Evolutionary conservation across 176 grass and related monocot genomes (phyloP).

Genomic region (Poa annua): DNA sequence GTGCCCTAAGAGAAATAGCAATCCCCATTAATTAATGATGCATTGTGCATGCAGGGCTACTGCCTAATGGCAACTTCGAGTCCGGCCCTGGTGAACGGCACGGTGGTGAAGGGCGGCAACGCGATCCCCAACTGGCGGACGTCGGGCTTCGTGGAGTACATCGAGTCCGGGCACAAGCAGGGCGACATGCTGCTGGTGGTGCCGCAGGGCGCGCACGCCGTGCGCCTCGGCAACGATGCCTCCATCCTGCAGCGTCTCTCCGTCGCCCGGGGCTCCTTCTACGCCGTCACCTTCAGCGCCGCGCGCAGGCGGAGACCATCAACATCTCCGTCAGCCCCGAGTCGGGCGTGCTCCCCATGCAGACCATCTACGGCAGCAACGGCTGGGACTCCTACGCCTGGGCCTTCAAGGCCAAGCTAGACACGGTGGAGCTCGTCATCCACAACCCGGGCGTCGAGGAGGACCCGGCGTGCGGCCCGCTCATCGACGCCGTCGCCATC

Average conservation of each 20-base stretch:
- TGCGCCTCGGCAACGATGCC: constrained; percentile 90
- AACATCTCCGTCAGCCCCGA: constrained; percentile 91
- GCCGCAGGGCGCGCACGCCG: constrained; percentile 79
- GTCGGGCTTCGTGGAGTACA: constrained; percentile 86
- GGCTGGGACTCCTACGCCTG: constrained; percentile 95
- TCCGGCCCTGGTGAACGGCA: constrained; percentile 68
- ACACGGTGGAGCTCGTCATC: constrained; percentile 58
- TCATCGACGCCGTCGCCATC: constrained; percentile 81
- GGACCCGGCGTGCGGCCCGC: constrained; percentile 86
- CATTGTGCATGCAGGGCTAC: constrained; percentile 52
- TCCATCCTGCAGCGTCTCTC: constrained; percentile 68
- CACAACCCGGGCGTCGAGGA: constrained; percentile 91
- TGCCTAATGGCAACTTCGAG: constrained; percentile 95
- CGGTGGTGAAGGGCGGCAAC: constrained; percentile 55
- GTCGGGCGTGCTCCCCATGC: constrained; percentile 79
- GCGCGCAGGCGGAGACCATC: constrained; percentile 73
- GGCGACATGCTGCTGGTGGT: constrained; percentile 94
- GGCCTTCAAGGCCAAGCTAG: constrained; percentile 77
- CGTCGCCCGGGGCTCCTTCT: constrained; percentile 61
- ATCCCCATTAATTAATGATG: no score
- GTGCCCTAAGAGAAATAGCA: no score
- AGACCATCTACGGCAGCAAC: constrained; percentile 89
- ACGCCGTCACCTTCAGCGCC: constrained; percentile 90
- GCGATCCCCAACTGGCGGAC: constrained; percentile 73
- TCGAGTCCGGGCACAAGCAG: constrained; percentile 93